A percentile compares a stretch with the other conserved stretches of the same genome.
phyloP scores from a whole-genome alignment of 2,329 filamentous ascomycete species.

The Pestalotiopsis sp. region DNA sequence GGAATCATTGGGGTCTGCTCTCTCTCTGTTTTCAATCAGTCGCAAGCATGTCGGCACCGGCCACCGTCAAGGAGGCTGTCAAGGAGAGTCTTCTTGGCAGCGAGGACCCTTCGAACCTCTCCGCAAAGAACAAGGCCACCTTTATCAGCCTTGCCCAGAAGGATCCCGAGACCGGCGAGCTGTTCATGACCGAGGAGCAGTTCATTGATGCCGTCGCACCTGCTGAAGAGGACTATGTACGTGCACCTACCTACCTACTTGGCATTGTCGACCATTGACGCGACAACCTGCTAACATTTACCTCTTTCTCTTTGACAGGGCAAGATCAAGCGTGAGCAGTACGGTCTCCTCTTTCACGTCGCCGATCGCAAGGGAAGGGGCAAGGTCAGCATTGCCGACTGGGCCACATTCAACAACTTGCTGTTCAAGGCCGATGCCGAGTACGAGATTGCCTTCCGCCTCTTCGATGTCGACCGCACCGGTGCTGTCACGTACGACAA shows the following conservation, averaged over 20 bases:
- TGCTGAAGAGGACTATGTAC: conserved; percentile 85
- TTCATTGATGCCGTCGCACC: conserved; percentile 93
- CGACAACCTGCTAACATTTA: conserved; percentile 14
- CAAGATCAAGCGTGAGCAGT: conserved; percentile 97
- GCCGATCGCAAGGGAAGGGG: conserved; percentile 80
- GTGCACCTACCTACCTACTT: conserved; percentile 36
- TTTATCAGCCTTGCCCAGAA: conserved; percentile 78
- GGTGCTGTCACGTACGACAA: conserved; percentile 89
- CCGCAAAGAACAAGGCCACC: conserved; percentile 72
- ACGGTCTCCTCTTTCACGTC: conserved; percentile 88
- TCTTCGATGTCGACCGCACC: conserved; percentile 86
- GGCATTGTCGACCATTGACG: neutral
- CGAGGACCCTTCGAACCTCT: conserved; percentile 62
- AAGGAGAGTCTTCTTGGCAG: conserved; percentile 79
- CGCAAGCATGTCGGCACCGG: conserved; percentile 43
- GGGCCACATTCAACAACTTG: conserved; percentile 92
- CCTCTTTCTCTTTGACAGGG: conserved; percentile 61
- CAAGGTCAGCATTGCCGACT: conserved; percentile 79
- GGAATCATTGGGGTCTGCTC: neutral
- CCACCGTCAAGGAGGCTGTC: conserved; percentile 67
- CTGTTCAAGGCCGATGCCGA: conserved; percentile 94
- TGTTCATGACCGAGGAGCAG: conserved; percentile 80
- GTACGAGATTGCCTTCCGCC: conserved; percentile 96
- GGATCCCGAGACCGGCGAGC: conserved; percentile 75
- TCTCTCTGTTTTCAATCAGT: neutral